Conservation (phyloP, 352 stramenopile species). For the Globisporangium iwayamae region DNA sequence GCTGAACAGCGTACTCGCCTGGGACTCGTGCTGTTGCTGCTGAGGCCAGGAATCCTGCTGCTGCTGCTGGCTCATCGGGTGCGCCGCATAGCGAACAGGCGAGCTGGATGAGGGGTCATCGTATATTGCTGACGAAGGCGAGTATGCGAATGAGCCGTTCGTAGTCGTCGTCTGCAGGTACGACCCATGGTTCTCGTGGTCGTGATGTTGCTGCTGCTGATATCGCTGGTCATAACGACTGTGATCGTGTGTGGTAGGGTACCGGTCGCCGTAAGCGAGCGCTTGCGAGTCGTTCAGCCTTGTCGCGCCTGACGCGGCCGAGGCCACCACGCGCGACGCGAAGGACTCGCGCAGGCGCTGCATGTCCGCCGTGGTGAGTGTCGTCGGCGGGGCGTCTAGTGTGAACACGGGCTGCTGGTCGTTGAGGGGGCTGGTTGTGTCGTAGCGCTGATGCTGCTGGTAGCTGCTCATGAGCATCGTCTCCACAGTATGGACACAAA, state of each 20-base stretch:
- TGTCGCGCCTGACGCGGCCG: background rate
- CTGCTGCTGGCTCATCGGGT: background rate
- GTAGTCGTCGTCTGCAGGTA: background rate
- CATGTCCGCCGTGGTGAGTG: conserved; percentile 11
- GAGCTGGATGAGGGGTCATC: too few species aligned
- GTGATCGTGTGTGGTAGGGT: too few species aligned
- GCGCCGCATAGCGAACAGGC: background rate
- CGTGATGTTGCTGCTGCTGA: background rate
- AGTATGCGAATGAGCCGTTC: background rate
- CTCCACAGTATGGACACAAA: too few species aligned
- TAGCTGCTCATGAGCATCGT: background rate
- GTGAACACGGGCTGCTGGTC: too few species aligned
- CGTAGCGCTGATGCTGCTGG: background rate
- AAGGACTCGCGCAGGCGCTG: conserved; percentile 7
- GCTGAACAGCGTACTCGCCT: background rate
- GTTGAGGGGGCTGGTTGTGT: too few species aligned
- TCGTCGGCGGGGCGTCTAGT: background rate
- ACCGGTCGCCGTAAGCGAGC: background rate
- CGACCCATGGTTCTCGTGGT: background rate
- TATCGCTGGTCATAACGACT: too few species aligned
- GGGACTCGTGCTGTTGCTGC: background rate
- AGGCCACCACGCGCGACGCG: background rate
- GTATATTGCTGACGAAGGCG: too few species aligned
- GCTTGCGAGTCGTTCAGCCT: background rate
- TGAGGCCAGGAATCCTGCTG: background rate